These are phyloP conservation scores for Geotrichum siamense DNA, from an alignment of 1,139 yeast genomes.

Conservation along the genomic window DNA sequence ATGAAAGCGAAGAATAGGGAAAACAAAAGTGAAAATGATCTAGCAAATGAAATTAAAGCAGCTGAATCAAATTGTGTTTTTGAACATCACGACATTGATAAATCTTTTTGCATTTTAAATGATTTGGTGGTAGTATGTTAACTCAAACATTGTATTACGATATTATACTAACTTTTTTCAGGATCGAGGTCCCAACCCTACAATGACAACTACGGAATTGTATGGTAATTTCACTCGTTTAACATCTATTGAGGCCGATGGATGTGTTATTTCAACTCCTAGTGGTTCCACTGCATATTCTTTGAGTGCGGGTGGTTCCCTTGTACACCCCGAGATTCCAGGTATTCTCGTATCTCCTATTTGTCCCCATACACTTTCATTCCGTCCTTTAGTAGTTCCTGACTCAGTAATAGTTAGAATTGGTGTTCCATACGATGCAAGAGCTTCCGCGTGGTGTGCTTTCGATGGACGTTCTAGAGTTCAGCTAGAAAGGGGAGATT, in stretches of 20 bases:
- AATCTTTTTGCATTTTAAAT: conserved; percentile 59
- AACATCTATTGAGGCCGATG: conserved; percentile 86
- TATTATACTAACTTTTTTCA: too few species aligned
- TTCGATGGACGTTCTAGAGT: conserved; percentile 74
- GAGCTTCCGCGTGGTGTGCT: conserved; percentile 72
- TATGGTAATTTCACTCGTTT: conserved; percentile 67
- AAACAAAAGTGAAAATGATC: conserved; percentile 19
- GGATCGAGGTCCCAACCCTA: conserved; percentile 80
- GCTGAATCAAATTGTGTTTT: conserved; percentile 28
- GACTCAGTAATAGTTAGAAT: conserved; percentile 59
- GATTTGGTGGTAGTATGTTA: conserved; percentile 53
- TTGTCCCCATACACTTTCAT: conserved; percentile 77
- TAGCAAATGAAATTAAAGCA: conserved; percentile 32
- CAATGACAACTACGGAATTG: conserved; percentile 68
- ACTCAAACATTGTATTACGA: too few species aligned
- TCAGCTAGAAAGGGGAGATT: conserved; percentile 61
- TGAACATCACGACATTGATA: conserved; percentile 32
- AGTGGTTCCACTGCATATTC: conserved; percentile 92
- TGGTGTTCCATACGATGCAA: conserved; percentile 58
- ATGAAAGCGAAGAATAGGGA: conserved; percentile 36
- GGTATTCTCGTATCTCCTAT: conserved; percentile 77
- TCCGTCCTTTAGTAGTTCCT: conserved; percentile 76
- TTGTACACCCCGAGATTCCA: conserved; percentile 79
- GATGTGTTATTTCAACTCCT: conserved; percentile 76
- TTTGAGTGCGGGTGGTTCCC: conserved; percentile 78